Percentiles rank a stretch among this genome's conserved stretches.
Evolutionary conservation across 345 rosid species (phyloP).

Genomic region (Reutealis trisperma): DNA sequence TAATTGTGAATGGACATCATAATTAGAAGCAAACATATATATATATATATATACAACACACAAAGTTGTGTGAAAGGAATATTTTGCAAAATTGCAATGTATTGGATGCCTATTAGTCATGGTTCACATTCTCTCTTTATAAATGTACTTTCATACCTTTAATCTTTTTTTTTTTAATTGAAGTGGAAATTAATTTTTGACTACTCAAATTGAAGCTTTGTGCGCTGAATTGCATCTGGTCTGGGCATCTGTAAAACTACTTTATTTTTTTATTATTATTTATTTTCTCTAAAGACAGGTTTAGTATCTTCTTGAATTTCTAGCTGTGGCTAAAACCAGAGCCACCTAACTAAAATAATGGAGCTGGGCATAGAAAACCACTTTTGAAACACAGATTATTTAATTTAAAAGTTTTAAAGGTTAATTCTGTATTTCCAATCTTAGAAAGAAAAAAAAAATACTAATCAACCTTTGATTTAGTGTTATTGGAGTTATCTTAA

Average conservation of each 20-base stretch:
- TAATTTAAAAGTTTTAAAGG: neutral
- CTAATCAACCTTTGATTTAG: too few species aligned
- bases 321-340: neutral
- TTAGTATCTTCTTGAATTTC: constrained; percentile 17
- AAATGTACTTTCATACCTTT: neutral
- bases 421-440: neutral
- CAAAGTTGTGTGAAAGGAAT: constrained; percentile 40
- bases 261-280: neutral
- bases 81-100: neutral
- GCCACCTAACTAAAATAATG: too few species aligned
- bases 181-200: constrained; percentile 1
- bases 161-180: neutral
- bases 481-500: too few species aligned
- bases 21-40: neutral
- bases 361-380: too few species aligned
- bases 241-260: constrained; percentile 12
- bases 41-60: neutral
- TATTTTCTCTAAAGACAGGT: constrained; percentile 1
- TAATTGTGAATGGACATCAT: neutral
- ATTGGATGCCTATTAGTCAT: neutral
- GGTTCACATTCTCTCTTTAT: constrained; percentile 2
- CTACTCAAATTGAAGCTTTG: neutral
- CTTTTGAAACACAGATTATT: too few species aligned
- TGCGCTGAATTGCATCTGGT: constrained; percentile 14
- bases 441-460: too few species aligned